Conservation (phyloP, 2,329 filamentous ascomycete genomes). For the Daldinia eschscholtzii region DNA sequence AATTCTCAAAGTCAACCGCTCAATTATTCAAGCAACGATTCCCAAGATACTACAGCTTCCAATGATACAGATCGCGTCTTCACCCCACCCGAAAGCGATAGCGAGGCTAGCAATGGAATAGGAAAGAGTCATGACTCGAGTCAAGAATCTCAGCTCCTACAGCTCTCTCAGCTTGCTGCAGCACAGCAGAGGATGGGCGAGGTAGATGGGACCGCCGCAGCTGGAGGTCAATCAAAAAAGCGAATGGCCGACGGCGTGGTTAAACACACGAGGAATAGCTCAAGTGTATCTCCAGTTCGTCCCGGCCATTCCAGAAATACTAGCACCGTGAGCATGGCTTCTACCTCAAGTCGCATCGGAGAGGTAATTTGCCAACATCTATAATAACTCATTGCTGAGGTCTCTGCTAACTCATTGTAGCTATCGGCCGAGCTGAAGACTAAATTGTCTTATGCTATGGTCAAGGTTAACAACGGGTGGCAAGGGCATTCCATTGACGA, state of each 20-base stretch:
- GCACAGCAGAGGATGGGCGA: slow-evolving; percentile 63
- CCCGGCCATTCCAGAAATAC: slow-evolving; percentile 76
- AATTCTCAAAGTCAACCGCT: slow-evolving; percentile 45
- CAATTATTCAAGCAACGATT: slow-evolving; percentile 57
- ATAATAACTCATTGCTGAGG: slow-evolving; percentile 26
- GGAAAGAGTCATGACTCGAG: slow-evolving; percentile 60
- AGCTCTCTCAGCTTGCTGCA: slow-evolving; percentile 70
- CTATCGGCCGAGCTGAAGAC: slow-evolving; percentile 75
- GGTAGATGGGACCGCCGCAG: slow-evolving; percentile 54
- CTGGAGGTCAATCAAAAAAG: slow-evolving; percentile 67
- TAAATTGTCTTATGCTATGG: slow-evolving; percentile 90
- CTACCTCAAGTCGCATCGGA: slow-evolving; percentile 77
- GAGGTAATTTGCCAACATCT: slow-evolving; percentile 70
- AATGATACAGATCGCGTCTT: slow-evolving; percentile 59
- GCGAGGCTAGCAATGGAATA: slow-evolving; percentile 56
- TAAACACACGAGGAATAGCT: slow-evolving; percentile 64
- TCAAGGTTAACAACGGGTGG: slow-evolving; percentile 93
- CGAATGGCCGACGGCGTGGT: slow-evolving; percentile 81
- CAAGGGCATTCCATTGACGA: slow-evolving; percentile 82
- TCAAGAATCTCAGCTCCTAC: slow-evolving; percentile 68
- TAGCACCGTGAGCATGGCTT: slow-evolving; percentile 73
- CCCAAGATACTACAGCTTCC: slow-evolving; percentile 59
- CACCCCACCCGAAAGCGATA: slow-evolving; percentile 60
- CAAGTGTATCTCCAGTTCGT: slow-evolving; percentile 62
- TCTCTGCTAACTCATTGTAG: slow-evolving; percentile 45